Evolutionary conservation across 768 basidiomycete species (phyloP).

Genomic region (Tricholoma sp.): DNA sequence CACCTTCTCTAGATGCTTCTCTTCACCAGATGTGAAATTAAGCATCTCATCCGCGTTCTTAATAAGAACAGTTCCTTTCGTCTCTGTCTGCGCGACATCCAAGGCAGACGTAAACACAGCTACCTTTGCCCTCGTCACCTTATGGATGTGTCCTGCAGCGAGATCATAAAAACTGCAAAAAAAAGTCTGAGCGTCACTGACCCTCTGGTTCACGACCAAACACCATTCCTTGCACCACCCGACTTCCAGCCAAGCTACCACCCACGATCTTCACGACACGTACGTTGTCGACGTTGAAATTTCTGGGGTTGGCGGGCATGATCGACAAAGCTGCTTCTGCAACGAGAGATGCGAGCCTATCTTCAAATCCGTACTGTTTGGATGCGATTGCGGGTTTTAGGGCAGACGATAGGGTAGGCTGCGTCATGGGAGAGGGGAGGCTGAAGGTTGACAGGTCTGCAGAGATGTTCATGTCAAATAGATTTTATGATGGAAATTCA

Average conservation of each 20-base stretch:
- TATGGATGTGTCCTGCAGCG: conserved; percentile 68
- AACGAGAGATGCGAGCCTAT: conserved; percentile 73
- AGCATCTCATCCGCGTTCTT: conserved; percentile 96
- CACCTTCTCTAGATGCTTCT: conserved; percentile 92
- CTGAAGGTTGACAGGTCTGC: conserved; percentile 66
- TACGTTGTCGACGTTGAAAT: conserved; percentile 98
- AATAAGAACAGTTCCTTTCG: conserved; percentile 95
- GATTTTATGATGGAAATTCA: conserved; percentile 14
- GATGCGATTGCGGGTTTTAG: conserved; percentile 92
- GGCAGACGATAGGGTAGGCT: conserved; percentile 62
- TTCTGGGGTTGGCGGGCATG: conserved; percentile 83
- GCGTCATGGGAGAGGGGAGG: conserved; percentile 68
- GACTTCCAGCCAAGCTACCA: conserved; percentile 77
- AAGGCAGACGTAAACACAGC: conserved; percentile 92
- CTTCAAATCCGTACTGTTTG: conserved; percentile 95
- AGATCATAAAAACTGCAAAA: not conserved
- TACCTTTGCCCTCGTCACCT: conserved; percentile 82
- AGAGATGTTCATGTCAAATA: conserved; percentile 12
- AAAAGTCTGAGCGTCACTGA: conserved; percentile 22
- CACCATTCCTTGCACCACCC: conserved; percentile 96
- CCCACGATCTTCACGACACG: conserved; percentile 99
- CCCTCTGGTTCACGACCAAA: conserved; percentile 96
- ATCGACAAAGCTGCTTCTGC: conserved; percentile 90
- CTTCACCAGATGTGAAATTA: conserved; percentile 94
- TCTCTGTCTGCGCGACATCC: conserved; percentile 95